Evolutionary conservation across 176 grass and related monocot genomes (phyloP), one percentile per base, ranked within the genome.

Genomic region (Oryza rufipogon): DNA sequence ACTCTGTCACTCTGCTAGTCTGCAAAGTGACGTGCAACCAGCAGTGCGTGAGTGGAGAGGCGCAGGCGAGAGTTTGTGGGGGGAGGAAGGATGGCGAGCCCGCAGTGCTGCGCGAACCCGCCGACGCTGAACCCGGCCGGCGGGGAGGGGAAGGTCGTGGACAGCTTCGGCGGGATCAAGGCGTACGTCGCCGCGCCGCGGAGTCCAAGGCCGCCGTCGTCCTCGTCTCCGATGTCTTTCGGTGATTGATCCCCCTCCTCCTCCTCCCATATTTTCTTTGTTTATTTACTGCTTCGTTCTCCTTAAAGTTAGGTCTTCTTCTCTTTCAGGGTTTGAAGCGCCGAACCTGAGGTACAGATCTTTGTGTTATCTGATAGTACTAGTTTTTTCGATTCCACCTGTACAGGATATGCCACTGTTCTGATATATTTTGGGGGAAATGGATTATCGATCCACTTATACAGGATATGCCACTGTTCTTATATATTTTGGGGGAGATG

Each of bases 41-140:
- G 23, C 23, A 23, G 23, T 23, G 23, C 23, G 23, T 23, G 23
- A 23, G 23, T 23, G 23, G n/a, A 23, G 23, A 23, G 23, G 23
- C 23, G 23, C 0, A 23, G 23, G 23, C 23, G 23, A 23, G 23
- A 23, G 23, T 23, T 23, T 23, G 23, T 23, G 23, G 23, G 23
- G 23, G 23, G n/a, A n/a, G 23, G 23, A 23, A 23, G 19, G 20
- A 92, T 97, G 94, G 87, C 91, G 15, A 89, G 94, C 28, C 34
- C 89, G 26, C 91, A 91, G 80, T 97, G 94, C 89, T 97, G 91
- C 79, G 74, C 88, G 16, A 94, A 90, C 80, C 87, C 92, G 1
- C 92, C 92, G 63, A 61, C 64, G 7, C 80, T 80, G n/a, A 87
- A 42, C 83, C 76, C 80, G 5, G 23, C 83, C n/a, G 51, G 66